Percentiles rank a stretch among this genome's conserved stretches.
Conservation (phyloP, 352 stramenopile species). For the Elongisporangium prolatum region DNA sequence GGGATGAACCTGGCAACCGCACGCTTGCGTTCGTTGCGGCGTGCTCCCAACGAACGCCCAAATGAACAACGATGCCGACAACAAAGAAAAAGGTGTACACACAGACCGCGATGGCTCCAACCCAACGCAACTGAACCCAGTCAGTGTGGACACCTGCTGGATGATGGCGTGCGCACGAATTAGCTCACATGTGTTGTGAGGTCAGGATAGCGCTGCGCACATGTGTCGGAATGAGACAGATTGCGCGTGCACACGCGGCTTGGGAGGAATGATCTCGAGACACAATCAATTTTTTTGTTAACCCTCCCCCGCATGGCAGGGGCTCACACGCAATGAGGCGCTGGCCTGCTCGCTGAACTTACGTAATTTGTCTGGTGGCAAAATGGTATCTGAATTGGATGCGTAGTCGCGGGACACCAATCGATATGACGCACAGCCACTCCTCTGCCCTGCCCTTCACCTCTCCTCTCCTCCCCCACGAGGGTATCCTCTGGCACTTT, state of each 20-base stretch:
- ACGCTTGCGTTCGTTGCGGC: background rate
- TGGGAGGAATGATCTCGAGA: background rate
- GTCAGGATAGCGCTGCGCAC: background rate
- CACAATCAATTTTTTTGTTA: background rate
- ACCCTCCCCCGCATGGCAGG: background rate
- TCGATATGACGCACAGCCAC: background rate
- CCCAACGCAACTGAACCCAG: background rate
- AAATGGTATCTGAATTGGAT: background rate
- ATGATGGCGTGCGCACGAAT: background rate
- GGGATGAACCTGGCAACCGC: background rate
- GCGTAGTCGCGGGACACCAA: background rate
- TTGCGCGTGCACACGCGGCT: background rate
- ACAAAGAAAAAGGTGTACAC: background rate
- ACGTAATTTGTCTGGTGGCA: background rate
- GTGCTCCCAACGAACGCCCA: background rate
- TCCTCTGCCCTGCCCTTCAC: background rate
- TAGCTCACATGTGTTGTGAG: background rate
- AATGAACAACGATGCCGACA: background rate
- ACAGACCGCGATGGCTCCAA: background rate
- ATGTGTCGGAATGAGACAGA: background rate
- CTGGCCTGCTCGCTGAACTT: background rate
- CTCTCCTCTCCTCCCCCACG: background rate
- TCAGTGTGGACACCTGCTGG: background rate
- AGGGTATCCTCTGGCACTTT: background rate
- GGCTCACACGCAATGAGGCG: background rate